Evolutionary conservation across 306 rosid genomes (phyloP).

Genomic region (Cotoneaster glaucophyllus): DNA sequence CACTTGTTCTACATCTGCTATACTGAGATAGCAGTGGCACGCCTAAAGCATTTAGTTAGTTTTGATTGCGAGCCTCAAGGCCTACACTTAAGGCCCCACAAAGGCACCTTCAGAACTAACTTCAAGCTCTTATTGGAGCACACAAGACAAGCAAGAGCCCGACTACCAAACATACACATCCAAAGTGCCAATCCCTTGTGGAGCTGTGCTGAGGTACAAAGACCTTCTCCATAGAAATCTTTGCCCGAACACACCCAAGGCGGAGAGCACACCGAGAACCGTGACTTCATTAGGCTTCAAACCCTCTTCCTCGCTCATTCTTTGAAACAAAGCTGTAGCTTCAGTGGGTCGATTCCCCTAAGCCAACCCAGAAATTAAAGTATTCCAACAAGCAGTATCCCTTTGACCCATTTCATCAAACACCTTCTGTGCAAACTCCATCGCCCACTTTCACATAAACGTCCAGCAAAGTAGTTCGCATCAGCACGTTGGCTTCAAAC

Average conservation of each 20-base stretch:
- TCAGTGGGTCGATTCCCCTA: slow-evolving; percentile 64
- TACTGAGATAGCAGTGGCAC: no score
- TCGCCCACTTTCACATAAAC: slow-evolving; percentile 64
- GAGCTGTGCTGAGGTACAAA: no score
- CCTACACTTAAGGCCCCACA: no score
- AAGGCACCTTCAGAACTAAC: no score
- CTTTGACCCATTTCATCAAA: slow-evolving; percentile 60
- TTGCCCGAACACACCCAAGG: slow-evolving; percentile 5
- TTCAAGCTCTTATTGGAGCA: no score
- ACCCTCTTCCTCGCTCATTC: slow-evolving; percentile 52
- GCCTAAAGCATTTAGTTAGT: no score
- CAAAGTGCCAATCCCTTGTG: no score
- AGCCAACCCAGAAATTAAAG: slow-evolving; percentile 73
- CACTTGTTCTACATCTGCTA: no score
- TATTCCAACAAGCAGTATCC: slow-evolving; percentile 82
- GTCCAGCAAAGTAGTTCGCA: slow-evolving; percentile 70
- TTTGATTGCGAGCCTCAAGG: no score
- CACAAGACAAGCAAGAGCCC: no score
- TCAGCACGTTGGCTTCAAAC: slow-evolving; percentile 40
- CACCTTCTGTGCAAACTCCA: slow-evolving; percentile 55
- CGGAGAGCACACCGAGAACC: slow-evolving; percentile 62
- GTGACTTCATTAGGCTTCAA: slow-evolving; percentile 72
- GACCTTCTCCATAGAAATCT: no score
- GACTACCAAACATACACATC: no score
- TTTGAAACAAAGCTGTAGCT: slow-evolving; percentile 54